Evolutionary conservation across 2,329 filamentous ascomycete genomes (phyloP), one percentile per base, ranked within the genome.

Genomic region (Keithomyces neogunnii): DNA sequence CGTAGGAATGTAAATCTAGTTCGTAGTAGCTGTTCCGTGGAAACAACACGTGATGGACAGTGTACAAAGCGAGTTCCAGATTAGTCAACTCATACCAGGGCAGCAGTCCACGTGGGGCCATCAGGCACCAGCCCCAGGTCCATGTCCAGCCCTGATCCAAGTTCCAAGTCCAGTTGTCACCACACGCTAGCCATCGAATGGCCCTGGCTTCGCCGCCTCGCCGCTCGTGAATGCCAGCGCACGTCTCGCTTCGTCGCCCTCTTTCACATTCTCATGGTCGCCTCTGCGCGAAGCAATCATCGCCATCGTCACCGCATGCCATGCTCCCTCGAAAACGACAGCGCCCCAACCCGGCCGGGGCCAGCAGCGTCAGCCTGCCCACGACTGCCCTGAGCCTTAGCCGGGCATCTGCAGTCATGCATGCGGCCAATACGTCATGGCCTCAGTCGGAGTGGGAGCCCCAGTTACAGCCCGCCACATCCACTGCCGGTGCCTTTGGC

Each of bases 291-390:
- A 40, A 32, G n/a, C 35, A 2, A n/a, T 19, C 19, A 19, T 19
- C 19, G 19, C 19, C 19, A 19, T 19, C 19, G 19, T 19, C 19
- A 19, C 9, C 35, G 26, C 19, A 49, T 51, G 55, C 55, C 49
- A 69, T 69, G 67, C 53, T 61, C 56, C 59, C 64, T 45, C 66
- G 66, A 52, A 69, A 69, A 58, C 61, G 62, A 57, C 61, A 59
- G 53, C 61, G 66, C 45, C 61, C 60, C 47, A 64, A 65, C 48
- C 57, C 62, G 49, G 56, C 58, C 43, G 55, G 59, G 54, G 56
- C 54, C 49, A 54, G 57, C 51, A 50, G 53, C 26, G 9, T 45
- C 26, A 55, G 52, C 42, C 48, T 47, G 49, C 56, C 57, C 32
- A 56, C 51, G 13, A 56, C 54, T 39, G 57, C 55, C 40, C 3